Base-by-base conservation (phyloP, 1,284 basidiomycete genomes). In the Ganoderma resinaceum region DNA sequence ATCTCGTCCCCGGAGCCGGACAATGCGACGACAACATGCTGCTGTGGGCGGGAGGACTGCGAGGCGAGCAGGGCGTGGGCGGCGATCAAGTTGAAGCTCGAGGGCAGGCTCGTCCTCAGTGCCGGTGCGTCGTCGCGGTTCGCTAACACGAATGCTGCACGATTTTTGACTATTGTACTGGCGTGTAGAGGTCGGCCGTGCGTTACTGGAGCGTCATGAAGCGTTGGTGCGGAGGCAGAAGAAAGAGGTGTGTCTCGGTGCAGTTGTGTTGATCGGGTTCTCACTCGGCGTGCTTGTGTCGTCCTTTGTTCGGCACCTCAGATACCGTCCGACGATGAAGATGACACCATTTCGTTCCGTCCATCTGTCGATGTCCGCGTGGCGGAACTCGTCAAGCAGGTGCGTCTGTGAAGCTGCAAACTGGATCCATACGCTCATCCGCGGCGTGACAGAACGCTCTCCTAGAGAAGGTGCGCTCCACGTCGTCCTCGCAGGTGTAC, bases 121-220 rank as follows among this genome's bases (percentile, higher is more conserved):
- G 95, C 94, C 77, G 94, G 95, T 95, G 76, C 70, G 89, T 84
- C 18, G 16, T 29, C 18, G 35, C 72, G 23, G 1, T 43, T 53
- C 26, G 35, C 31, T 26, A 42, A 18, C 8, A 40, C 7, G 2
- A 3, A 8, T n/a, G 8, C 18, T 35, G 16, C 33, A 16, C 20
- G 0, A 9, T 11, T 8, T 31, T 49, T 12, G 11, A 26, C 11
- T 5, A 5, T 11, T 29, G 66, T 68, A 65, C 3, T 59, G 46
- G 59, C 20, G 29, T 20, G 31, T 46, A 95, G 96, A 98, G 83
- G 92, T 98, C 60, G 97, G 97, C 1, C 94, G 96, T 80, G 96
- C 96, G 1, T 82, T 99, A 58, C 80, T 98, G 61, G 90, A 93
- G 76, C 86, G 92, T 70, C 95, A 96, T 78, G 96, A 97, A 80